Conservation (phyloP, 139 green algal genomes). For the Micractinium conductrix region DNA sequence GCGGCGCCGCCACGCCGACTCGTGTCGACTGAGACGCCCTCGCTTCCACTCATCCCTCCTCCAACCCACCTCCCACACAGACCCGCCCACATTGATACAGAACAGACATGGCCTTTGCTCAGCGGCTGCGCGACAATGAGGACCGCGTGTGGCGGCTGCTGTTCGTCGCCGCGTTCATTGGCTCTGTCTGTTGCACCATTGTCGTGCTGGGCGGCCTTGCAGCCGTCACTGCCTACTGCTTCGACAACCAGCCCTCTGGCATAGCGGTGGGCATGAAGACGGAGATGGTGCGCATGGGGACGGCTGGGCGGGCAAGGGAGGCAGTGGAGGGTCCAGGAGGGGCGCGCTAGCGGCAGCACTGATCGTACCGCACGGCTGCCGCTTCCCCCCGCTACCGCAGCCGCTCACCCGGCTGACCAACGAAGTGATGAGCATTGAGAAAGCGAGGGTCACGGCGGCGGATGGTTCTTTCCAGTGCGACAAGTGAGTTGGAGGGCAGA, state of each 20-base stretch:
- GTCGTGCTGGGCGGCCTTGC: not conserved
- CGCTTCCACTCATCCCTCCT: too few species aligned
- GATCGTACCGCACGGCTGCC: not conserved
- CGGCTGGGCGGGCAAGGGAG: not conserved
- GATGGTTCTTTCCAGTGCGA: constrained; percentile 5
- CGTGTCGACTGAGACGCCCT: too few species aligned
- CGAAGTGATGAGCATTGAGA: constrained; percentile 17
- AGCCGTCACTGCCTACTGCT: constrained; percentile 3
- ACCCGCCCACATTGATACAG: not conserved
- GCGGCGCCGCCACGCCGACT: too few species aligned
- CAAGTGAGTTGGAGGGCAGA: too few species aligned
- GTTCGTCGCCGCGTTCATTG: not conserved
- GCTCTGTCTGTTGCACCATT: not conserved
- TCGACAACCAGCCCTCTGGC: constrained; percentile 11
- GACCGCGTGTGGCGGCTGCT: not conserved
- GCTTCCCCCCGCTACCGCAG: not conserved
- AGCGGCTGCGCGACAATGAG: not conserved
- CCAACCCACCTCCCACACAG: not conserved
- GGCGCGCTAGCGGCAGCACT: too few species aligned
- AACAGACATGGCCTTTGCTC: not conserved
- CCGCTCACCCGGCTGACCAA: not conserved
- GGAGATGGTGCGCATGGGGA: not conserved
- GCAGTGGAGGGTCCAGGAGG: not conserved
- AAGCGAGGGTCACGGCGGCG: not conserved
- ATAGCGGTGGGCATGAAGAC: constrained; percentile 8